A percentile compares a stretch with the other conserved stretches of the same genome.
phyloP scores from a whole-genome alignment of 352 stramenopile species.

The Pythium volutum region DNA sequence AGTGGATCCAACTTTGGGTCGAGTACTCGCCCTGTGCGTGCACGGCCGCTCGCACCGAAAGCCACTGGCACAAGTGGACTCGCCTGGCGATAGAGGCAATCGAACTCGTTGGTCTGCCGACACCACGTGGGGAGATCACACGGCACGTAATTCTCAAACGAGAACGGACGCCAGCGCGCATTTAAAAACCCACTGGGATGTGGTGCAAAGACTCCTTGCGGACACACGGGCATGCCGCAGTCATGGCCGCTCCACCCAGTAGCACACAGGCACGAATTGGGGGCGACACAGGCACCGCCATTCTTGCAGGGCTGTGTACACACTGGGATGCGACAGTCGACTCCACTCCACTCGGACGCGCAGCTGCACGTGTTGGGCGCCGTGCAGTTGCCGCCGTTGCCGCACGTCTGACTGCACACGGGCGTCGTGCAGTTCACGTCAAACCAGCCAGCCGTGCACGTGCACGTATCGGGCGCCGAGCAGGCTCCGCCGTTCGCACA shows the following conservation, averaged over 20 bases:
- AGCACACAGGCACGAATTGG: conserved; percentile 94
- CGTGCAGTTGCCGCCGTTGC: conserved; percentile 95
- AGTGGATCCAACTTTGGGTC: conserved; percentile 24
- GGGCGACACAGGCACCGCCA: conserved; percentile 89
- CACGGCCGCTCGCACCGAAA: conserved; percentile 30
- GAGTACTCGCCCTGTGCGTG: conserved; percentile 27
- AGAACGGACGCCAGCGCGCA: conserved; percentile 56
- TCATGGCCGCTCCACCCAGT: conserved; percentile 91
- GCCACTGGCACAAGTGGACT: conserved; percentile 40
- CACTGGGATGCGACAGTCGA: conserved; percentile 91
- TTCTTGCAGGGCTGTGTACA: conserved; percentile 90
- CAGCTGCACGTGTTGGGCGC: conserved; percentile 90
- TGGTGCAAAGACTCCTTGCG: conserved; percentile 92
- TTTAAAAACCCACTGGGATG: conserved; percentile 67
- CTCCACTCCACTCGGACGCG: conserved; percentile 81
- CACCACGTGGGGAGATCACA: conserved; percentile 92
- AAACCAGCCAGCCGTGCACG: conserved; percentile 92
- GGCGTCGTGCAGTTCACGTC: conserved; percentile 96
- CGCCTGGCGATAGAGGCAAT: conserved; percentile 74
- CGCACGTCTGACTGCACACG: conserved; percentile 94
- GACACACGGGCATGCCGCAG: conserved; percentile 89
- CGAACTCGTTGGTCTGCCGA: conserved; percentile 89
- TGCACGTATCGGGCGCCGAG: conserved; percentile 91
- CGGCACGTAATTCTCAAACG: conserved; percentile 79
- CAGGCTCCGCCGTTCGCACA: conserved; percentile 90